A percentile compares a stretch with the other conserved stretches of the same genome.
Evolutionary conservation across 306 rosid species (phyloP).

Genomic region (Fagus crenata): DNA sequence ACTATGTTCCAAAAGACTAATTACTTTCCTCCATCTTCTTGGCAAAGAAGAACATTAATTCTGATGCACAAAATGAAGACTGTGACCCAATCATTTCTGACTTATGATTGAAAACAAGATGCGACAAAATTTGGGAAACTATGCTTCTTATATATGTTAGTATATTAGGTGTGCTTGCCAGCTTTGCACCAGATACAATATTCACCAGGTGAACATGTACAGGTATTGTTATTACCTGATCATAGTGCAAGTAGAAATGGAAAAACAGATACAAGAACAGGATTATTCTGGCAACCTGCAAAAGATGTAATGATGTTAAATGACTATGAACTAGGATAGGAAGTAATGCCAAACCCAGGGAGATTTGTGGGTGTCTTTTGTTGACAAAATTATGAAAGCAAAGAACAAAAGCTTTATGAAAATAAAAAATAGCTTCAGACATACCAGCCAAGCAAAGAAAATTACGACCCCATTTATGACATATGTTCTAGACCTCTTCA

Average conservation of each 20-base stretch:
- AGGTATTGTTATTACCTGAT: constrained; percentile 61
- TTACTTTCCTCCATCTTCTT: neutral
- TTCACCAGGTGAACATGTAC: constrained; percentile 16
- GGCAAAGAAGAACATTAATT: neutral
- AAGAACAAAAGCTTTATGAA: neutral
- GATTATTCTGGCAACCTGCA: constrained; percentile 91
- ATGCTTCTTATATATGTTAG: neutral
- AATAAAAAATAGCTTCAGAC: constrained; percentile 17
- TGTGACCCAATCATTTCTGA: neutral
- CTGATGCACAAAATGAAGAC: neutral
- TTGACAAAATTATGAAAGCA: neutral
- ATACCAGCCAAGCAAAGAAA: constrained; percentile 91
- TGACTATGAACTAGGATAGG: constrained; percentile 18
- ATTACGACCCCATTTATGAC: constrained; percentile 81
- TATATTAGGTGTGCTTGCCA: neutral
- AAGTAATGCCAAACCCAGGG: constrained; percentile 1
- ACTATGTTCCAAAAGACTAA: neutral
- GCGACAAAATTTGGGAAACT: constrained; percentile 6
- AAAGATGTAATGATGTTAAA: constrained; percentile 19
- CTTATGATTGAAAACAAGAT: constrained; percentile 12
- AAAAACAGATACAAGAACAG: constrained; percentile 76
- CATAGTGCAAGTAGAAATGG: constrained; percentile 80
- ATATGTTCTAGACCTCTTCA: constrained; percentile 82
- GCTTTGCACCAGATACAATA: neutral
- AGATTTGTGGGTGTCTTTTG: too few relatives aligned